Evolutionary conservation across 768 basidiomycete genomes (phyloP), one percentile per base, ranked within the genome.

Genomic region (Suillus sp.): DNA sequence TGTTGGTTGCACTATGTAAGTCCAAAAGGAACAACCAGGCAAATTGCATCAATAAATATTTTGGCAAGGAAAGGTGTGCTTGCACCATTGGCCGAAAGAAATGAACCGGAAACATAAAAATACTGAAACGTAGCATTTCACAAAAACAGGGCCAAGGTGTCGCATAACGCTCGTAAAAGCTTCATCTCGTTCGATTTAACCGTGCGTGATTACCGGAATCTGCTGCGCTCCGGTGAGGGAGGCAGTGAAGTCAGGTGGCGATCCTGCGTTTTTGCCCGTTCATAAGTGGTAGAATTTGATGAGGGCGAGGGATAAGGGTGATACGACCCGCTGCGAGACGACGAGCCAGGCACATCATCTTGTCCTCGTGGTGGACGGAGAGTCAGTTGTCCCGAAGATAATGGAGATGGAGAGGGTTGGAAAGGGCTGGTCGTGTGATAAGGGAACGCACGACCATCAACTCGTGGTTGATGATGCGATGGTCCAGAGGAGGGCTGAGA

Each of bases 201-300:
- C 70, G 48, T 66, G 69, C 66, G 77, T 63, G 25, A 66, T 64
- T 27, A 57, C 18, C 56, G 37, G 61, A 70, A 75, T 47, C 71
- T 75, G 50, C 66, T 71, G 20, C 56, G 56, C 11, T 82, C 83
- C 61, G 62, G 61, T 25, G 54, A 62, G 16, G 83, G 66, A 22
- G 83, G 75, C 56, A 57, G 56, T 30, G 56, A 40, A n/a, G 81
- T 75, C 51, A 84, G 79, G 55, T 83, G 71, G 56, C 83, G 78
- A 30, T 85, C 84, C 55, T 81, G 78, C n/a, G 81, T 82, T 64
- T 79, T 78, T 51, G 86, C 85, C 66, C 86, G 80, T 71, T 88
- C 86, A 70, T 81, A 88, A 0, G 84, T 82, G 42, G 78, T 69
- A 34, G 75, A 68, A 57, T 75, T 72, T 9, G 81, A 77, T 8